Evolutionary conservation across 768 basidiomycete genomes (phyloP).

Genomic region (Tylopilus rubrobrunneus): DNA sequence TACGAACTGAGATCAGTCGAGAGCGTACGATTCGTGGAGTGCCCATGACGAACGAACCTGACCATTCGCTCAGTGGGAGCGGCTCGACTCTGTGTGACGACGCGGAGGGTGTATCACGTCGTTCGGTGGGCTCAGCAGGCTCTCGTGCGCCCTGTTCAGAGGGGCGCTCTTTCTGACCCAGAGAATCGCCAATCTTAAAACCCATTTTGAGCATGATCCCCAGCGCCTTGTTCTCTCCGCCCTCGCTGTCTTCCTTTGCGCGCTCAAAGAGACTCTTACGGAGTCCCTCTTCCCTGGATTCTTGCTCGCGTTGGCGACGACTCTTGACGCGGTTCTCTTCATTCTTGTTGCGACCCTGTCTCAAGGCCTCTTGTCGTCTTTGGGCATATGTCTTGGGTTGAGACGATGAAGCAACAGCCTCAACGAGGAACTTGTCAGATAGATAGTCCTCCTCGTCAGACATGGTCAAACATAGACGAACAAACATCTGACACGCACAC

Average conservation of each 20-base stretch:
- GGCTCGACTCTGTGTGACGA: constrained; percentile 57
- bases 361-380: constrained; percentile 62
- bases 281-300: constrained; percentile 74
- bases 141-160: constrained; percentile 2
- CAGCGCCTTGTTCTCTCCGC: constrained; percentile 65
- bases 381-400: constrained; percentile 65
- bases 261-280: constrained; percentile 77
- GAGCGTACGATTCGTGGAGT: neutral
- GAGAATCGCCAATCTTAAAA: constrained; percentile 77
- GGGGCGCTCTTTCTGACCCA: constrained; percentile 43
- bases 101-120: neutral
- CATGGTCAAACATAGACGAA: constrained; percentile 38
- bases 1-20: constrained; percentile 28
- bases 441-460: constrained; percentile 81
- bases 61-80: constrained; percentile 75
- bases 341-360: constrained; percentile 57
- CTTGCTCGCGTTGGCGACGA: constrained; percentile 61
- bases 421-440: constrained; percentile 77
- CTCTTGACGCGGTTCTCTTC: constrained; percentile 63
- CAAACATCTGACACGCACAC: constrained; percentile 21
- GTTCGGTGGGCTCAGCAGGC: constrained; percentile 1
- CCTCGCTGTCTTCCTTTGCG: constrained; percentile 55
- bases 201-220: constrained; percentile 95
- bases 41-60: constrained; percentile 53
- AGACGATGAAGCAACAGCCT: constrained; percentile 31